Base-by-base conservation (phyloP, 805 yeast genomes). In the Babjeviella inositovora region DNA sequence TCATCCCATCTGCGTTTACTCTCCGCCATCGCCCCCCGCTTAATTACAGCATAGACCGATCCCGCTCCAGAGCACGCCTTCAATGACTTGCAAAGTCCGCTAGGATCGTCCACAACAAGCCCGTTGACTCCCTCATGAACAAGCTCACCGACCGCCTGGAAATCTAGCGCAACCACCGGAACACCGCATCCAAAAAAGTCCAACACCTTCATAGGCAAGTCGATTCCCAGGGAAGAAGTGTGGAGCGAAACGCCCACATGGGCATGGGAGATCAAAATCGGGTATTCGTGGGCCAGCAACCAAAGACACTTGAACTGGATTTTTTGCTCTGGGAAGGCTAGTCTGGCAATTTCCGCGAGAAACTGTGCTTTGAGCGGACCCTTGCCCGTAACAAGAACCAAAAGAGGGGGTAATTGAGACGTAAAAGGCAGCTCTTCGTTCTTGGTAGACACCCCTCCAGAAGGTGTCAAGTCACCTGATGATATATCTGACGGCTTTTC, bases 131-230 rank as follows among this genome's bases (percentile, higher is more conserved):
- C 64, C 22, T 72, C 63, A 21, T 62, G 53, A 2, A 90, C 87
- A 20, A 90, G 52, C 42, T 90, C 98, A 5, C 55, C 53, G 8
- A 87, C 59, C 2, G 93, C 87, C 0, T 75, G 69, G 42, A 81
- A 90, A 17, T 59, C 53, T 28, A 85, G 53, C 0, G 94, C 68
- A 3, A 85, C 54, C 0, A 84, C 96, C 1, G 98, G 99, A 8
- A 90, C 53, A 0, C 97, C 97, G 32, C 90, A 79, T 0, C 98
- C 98, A 54, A 87, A 85, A 64, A 87, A 70, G 39, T 90, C 99
- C 5, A 87, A 74, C 17, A 90, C 79, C 45, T 90, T 90, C 99
- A 90, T 90, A 1, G 99, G 99, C 28, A 90, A 57, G 39, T 90
- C 99, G 27, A 79, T 58, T 0, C 99, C 98, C 21, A 93, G 77